phyloP scores from a whole-genome alignment of 306 rosid species.

The Pyrus pyrifolia region DNA sequence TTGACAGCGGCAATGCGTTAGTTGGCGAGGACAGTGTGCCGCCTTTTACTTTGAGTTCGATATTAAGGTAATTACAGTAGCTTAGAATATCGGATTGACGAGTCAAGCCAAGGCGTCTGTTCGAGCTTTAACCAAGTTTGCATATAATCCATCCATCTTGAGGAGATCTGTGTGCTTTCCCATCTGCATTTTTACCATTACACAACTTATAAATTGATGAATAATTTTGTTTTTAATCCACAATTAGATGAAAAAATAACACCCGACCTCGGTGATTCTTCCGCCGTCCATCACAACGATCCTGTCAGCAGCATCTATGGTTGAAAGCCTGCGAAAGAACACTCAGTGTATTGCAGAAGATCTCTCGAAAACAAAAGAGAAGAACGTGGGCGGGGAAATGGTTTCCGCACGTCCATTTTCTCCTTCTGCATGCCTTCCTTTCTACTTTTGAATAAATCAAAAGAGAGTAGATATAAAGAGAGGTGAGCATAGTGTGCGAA shows the following conservation, averaged over 20 bases:
- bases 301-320: slow-evolving; percentile 89
- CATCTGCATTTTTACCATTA: slow-evolving; percentile 12
- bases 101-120: slow-evolving; percentile 1
- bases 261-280: slow-evolving; percentile 66
- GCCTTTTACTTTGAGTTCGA: no score
- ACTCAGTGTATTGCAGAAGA: no score
- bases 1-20: no score
- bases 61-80: no score
- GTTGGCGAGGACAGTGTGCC: no score
- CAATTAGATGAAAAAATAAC: not conserved
- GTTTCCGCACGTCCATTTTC: no score
- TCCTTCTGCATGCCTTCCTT: no score
- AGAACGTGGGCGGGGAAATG: no score
- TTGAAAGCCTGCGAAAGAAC: slow-evolving; percentile 61
- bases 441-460: no score
- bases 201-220: not conserved
- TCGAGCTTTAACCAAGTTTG: slow-evolving; percentile 23
- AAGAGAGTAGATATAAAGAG: not conserved
- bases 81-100: no score
- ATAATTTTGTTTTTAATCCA: not conserved
- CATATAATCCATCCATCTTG: slow-evolving; percentile 19
- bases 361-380: no score
- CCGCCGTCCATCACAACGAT: slow-evolving; percentile 89
- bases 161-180: slow-evolving; percentile 37
- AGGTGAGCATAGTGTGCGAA: not conserved